These are phyloP conservation scores for Naematelia aurantialba DNA, from an alignment of 768 basidiomycete genomes.

Conservation along the genomic window DNA sequence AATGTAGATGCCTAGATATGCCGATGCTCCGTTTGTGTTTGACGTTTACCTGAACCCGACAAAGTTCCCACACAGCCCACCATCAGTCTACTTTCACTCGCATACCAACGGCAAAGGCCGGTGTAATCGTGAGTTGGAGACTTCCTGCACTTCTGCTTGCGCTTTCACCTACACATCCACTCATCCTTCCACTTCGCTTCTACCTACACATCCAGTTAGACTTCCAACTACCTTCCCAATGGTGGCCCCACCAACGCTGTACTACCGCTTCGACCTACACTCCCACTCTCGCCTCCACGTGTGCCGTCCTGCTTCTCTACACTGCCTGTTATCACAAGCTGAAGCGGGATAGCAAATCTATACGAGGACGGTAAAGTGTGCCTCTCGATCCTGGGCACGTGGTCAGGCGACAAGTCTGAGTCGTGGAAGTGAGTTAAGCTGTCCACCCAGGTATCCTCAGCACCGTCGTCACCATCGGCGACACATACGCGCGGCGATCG, in stretches of 20 bases:
- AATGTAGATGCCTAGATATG: constrained; percentile 54
- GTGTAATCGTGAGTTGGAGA: constrained; percentile 53
- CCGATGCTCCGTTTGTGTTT: constrained; percentile 90
- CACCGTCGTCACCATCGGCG: too few relatives aligned
- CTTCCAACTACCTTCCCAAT: too few relatives aligned
- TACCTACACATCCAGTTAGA: too few relatives aligned
- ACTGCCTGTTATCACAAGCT: not conserved
- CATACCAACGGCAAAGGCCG: constrained; percentile 94
- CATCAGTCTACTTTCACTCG: constrained; percentile 81
- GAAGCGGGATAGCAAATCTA: constrained; percentile 56
- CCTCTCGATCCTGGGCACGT: constrained; percentile 83
- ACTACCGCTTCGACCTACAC: too few relatives aligned
- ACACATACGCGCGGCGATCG: too few relatives aligned
- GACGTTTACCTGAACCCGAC: constrained; percentile 82
- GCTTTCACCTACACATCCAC: too few relatives aligned
- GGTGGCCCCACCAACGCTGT: too few relatives aligned
- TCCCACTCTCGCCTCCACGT: too few relatives aligned
- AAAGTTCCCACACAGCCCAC: constrained; percentile 58
- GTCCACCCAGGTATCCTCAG: too few relatives aligned
- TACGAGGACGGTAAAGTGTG: constrained; percentile 97
- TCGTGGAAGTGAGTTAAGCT: constrained; percentile 61
- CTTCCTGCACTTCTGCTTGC: too few relatives aligned
- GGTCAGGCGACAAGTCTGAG: constrained; percentile 83
- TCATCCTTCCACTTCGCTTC: too few relatives aligned
- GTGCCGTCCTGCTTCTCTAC: too few relatives aligned